Conservation (phyloP, 2,329 filamentous ascomycete genomes). For the Nakataea oryzae region DNA sequence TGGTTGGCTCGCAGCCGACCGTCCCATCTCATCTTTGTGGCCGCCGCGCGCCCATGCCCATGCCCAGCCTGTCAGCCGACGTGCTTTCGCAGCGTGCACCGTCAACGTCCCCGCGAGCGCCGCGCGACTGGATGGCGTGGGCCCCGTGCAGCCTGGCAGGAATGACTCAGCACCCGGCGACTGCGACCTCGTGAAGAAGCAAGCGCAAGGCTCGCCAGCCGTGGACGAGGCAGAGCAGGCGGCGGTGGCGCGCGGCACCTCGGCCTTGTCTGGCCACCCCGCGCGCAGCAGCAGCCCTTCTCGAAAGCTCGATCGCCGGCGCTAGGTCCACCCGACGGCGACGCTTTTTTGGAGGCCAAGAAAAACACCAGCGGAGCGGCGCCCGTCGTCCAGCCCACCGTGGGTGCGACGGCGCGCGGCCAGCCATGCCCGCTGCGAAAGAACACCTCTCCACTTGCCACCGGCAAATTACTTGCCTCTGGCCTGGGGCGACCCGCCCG, state of each 20-base stretch:
- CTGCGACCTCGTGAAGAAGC: not conserved
- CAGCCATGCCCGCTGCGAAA: not conserved
- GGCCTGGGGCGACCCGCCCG: not conserved
- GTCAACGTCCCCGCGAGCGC: not conserved
- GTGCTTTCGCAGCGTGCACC: not conserved
- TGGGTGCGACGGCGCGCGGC: too few relatives aligned
- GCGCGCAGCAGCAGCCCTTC: not conserved
- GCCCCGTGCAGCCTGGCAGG: not conserved
- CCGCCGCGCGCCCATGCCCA: too few relatives aligned
- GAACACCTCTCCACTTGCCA: not conserved
- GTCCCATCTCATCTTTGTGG: not conserved
- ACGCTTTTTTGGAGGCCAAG: too few relatives aligned
- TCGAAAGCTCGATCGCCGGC: not conserved
- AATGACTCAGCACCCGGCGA: not conserved
- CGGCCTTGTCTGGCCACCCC: not conserved
- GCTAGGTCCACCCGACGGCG: not conserved
- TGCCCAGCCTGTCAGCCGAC: not conserved
- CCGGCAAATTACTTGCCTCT: not conserved
- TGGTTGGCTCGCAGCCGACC: not conserved
- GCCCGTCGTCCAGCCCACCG: too few relatives aligned
- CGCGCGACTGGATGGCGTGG: not conserved
- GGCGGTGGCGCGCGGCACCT: not conserved
- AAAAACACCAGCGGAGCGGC: too few relatives aligned
- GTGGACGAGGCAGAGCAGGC: too few relatives aligned
- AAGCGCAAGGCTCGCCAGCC: not conserved